Conservation (phyloP, 2,329 filamentous ascomycete species). For the Rasamsonia emersonii region DNA sequence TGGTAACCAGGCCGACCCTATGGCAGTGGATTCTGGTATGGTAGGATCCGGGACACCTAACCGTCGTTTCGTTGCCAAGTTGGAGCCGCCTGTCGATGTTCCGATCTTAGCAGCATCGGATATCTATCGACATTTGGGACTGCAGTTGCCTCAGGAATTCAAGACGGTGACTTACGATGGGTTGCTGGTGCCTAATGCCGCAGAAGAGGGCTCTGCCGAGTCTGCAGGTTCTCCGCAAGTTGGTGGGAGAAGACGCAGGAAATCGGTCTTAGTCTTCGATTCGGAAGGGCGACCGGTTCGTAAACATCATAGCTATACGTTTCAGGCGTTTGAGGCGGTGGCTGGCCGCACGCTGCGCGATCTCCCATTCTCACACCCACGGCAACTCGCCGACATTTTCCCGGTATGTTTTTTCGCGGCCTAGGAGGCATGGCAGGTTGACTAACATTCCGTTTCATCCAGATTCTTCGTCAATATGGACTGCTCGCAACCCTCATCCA, state of each 20-base stretch:
- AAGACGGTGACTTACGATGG: slow-evolving; percentile 32
- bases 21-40: slow-evolving; percentile 31
- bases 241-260: slow-evolving; percentile 24
- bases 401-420: slow-evolving; percentile 23
- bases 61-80: slow-evolving; percentile 35
- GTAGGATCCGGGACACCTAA: slow-evolving; percentile 29
- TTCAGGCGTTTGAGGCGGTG: slow-evolving; percentile 34
- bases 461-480: slow-evolving; percentile 38
- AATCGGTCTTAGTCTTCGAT: slow-evolving; percentile 24
- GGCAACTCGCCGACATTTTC: slow-evolving; percentile 35
- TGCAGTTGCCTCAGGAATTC: slow-evolving; percentile 32
- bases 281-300: slow-evolving; percentile 18
- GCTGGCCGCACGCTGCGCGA: slow-evolving; percentile 32
- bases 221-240: slow-evolving; percentile 11
- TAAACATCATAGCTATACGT: slow-evolving; percentile 34
- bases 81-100: slow-evolving; percentile 35
- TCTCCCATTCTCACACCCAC: slow-evolving; percentile 37
- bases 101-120: slow-evolving; percentile 33
- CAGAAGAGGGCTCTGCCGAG: slow-evolving; percentile 12
- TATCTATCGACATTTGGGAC: slow-evolving; percentile 32
- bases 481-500: slow-evolving; percentile 31
- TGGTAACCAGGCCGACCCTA: slow-evolving; percentile 24
- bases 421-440: not conserved
- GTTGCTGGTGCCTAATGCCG: slow-evolving; percentile 26
- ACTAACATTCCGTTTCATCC: slow-evolving; percentile 4